These are phyloP conservation scores for Mimosa pudica DNA, from an alignment of 306 rosid species.

Conservation along the genomic window DNA sequence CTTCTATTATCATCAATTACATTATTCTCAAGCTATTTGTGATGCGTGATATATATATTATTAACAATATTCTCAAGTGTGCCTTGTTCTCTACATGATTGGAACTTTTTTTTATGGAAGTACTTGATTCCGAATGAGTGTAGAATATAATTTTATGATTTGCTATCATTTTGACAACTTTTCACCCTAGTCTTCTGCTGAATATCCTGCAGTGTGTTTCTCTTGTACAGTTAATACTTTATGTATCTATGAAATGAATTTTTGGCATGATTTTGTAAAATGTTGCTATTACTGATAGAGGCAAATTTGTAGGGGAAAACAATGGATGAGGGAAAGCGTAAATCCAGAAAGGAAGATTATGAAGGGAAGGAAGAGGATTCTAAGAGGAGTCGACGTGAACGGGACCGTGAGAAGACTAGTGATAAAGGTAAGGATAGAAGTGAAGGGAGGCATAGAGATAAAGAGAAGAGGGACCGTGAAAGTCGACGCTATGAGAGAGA, in stretches of 20 bases:
- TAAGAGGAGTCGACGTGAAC: conserved; percentile 63
- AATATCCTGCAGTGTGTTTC: too few relatives aligned
- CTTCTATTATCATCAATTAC: too few relatives aligned
- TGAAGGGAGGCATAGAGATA: conserved; percentile 56
- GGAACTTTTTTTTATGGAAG: not conserved
- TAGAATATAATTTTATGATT: not conserved
- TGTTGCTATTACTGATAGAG: too few relatives aligned
- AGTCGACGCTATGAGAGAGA: conserved; percentile 43
- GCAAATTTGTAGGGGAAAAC: conserved; percentile 33
- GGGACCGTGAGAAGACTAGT: conserved; percentile 47
- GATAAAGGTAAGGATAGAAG: conserved; percentile 56
- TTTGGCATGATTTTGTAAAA: too few relatives aligned
- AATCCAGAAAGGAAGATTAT: conserved; percentile 56
- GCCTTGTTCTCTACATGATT: not conserved
- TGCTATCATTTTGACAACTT: not conserved
- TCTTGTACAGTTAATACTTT: too few relatives aligned
- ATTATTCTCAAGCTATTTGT: too few relatives aligned
- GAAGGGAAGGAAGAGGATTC: conserved; percentile 57
- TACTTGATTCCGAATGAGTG: not conserved
- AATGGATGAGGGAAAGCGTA: conserved; percentile 70
- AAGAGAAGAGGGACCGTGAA: conserved; percentile 53
- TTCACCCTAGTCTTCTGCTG: not conserved
- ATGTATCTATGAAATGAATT: too few relatives aligned
- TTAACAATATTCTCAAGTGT: not conserved
- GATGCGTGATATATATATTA: too few relatives aligned